Evolutionary conservation across 345 rosid species (phyloP).

Genomic region (Laguncularia racemosa): DNA sequence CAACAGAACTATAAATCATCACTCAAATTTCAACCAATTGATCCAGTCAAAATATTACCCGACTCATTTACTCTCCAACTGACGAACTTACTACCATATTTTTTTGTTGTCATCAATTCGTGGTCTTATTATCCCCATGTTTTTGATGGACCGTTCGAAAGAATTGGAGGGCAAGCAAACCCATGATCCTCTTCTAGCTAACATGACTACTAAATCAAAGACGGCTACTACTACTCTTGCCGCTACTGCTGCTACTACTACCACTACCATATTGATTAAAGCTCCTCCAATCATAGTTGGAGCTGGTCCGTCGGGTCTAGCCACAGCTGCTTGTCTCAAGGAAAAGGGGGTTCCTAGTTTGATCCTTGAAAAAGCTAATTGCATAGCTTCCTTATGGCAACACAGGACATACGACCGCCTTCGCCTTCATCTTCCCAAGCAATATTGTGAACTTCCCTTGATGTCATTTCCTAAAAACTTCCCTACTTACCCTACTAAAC

Average conservation of each 20-base stretch:
- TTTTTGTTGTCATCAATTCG: too few relatives aligned
- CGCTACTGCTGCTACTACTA: not conserved
- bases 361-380: slow-evolving; percentile 59
- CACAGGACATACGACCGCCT: slow-evolving; percentile 84
- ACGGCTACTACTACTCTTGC: too few relatives aligned
- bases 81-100: too few relatives aligned
- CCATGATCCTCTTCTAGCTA: slow-evolving; percentile 11
- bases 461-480: slow-evolving; percentile 53
- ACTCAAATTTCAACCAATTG: too few relatives aligned
- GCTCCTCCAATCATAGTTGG: slow-evolving; percentile 69
- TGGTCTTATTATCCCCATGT: not conserved
- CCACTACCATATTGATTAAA: slow-evolving; percentile 21
- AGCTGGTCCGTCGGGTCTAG: slow-evolving; percentile 81
- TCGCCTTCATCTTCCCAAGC: slow-evolving; percentile 82
- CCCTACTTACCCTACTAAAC: slow-evolving; percentile 79
- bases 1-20: too few relatives aligned
- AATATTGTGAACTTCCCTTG: slow-evolving; percentile 68
- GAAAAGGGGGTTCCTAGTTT: slow-evolving; percentile 42
- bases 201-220: not conserved
- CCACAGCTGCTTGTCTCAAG: slow-evolving; percentile 63
- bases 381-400: slow-evolving; percentile 78
- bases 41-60: too few relatives aligned
- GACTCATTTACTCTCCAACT: too few relatives aligned
- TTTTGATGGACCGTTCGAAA: not conserved
- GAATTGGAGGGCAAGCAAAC: slow-evolving; percentile 14